Percentiles rank a stretch among this genome's conserved stretches.
Evolutionary conservation across 305 asterid genomes (phyloP).

Genomic region (Fraxinus sp.): DNA sequence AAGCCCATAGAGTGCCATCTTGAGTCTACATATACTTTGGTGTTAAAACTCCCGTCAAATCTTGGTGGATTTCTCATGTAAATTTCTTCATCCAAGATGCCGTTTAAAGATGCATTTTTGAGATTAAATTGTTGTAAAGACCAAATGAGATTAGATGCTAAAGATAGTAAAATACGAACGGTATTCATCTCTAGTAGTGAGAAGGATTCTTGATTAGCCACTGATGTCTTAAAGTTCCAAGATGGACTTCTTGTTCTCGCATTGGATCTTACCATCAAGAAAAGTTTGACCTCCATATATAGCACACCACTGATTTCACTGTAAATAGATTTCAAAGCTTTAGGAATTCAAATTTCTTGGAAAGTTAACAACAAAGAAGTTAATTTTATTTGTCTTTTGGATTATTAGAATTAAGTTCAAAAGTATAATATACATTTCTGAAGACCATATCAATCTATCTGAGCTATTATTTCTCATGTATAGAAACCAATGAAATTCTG

Average conservation of each 20-base stretch:
- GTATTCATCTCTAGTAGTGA: background rate
- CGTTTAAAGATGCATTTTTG: background rate
- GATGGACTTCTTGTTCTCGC: background rate
- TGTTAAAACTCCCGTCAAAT: background rate
- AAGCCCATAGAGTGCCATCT: background rate
- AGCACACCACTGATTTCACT: background rate
- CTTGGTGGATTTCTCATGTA: background rate
- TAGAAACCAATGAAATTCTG: background rate
- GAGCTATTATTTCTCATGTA: background rate
- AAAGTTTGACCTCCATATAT: background rate
- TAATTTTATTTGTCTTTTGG: background rate
- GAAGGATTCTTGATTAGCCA: background rate
- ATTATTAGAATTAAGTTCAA: background rate
- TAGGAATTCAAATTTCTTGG: background rate
- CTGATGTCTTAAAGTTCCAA: background rate
- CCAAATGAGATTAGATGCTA: background rate
- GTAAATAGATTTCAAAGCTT: background rate
- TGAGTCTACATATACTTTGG: background rate
- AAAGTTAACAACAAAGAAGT: background rate
- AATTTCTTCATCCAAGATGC: background rate
- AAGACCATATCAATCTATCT: background rate
- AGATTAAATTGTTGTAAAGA: background rate
- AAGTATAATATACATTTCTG: background rate
- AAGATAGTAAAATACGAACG: background rate
- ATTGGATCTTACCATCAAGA: background rate